Evolutionary conservation across 176 grass and related monocot genomes (phyloP), one percentile per base, ranked within the genome.

Genomic region (Avena eriantha): DNA sequence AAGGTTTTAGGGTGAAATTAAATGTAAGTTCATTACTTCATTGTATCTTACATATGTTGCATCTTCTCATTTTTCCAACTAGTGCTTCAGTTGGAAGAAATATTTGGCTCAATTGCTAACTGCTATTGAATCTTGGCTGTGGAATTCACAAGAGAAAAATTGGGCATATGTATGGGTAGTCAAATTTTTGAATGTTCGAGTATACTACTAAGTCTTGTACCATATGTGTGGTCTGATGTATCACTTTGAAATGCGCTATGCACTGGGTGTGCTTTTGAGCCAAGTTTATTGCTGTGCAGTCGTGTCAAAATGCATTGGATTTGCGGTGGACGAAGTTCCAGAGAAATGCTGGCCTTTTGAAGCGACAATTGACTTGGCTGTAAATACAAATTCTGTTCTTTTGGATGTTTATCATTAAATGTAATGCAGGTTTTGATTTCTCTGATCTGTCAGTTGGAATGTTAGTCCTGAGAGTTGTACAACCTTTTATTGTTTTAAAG

Each of bases 281-380:
- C 31, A 70, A 82, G 55, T 79, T 83, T 49, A 73, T 68, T 85
- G 47, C 55, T 73, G 14, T 80, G 73, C 79, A 98, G 96, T 86
- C 96, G 60, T 95, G 93, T 76, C 88, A 95, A 58, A 91, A 88
- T 43, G 96, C 96, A 61, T 48, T 92, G 88, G 92, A 98, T 55
- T 76, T 94, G 84, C 82, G 93, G 68, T 95, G 91, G 91, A 92
- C 73, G 54, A 98, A 98, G 82, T 98, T 95, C 69, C 86, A 94
- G 76, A 92, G 96, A 82, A 95, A 95, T 88, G 96, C 90, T n/a
- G 91, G 69, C 45, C 81, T 94, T 63, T 80, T 98, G 81, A 98
- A 98, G 49, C 76, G 93, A 63, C 93, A 98, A 39, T 53, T 98
- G 47, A 98, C 93, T 7, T 98, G 96, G 96, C 91, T 93, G 93